Evolutionary conservation across 2,329 filamentous ascomycete species (phyloP), one percentile per base, ranked within the genome.

Genomic region (Plectosphaerella sp.): DNA sequence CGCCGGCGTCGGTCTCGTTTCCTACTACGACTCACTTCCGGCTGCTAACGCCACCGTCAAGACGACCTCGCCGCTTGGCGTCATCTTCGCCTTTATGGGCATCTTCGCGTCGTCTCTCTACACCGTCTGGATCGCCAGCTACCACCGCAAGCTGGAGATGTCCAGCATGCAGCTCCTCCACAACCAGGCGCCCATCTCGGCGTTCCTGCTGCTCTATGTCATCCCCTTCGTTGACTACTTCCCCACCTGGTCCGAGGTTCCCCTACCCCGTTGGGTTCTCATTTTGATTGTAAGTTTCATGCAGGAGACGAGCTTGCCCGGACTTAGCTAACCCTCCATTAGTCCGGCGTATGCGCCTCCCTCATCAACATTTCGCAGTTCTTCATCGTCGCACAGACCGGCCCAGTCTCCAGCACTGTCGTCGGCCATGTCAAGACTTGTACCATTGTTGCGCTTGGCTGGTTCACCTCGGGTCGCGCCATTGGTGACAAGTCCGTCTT

Each of bases 81-180:
- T 87, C 5, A 61, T 84, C 36, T 87, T 87, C 61, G 83, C 85
- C 22, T 79, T 88, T 51, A 61, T 68, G 2, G 84, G 84, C 48
- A 83, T 88, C 11, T 75, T 86, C 49, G 83, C 83, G 15, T 86
- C 82, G 33, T 83, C 83, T 2, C 67, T 88, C 15, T 88, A 88
- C 65, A 88, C 84, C 0, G 80, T 88, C 54, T 87, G 83, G 82
- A 86, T 88, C 61, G 76, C 79, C 49, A 79, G 77, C 61, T 87
- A 84, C 62, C 82, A 87, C 64, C 77, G 80, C 55, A 85, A 81
- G 66, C 74, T 87, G 20, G 75, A 83, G 55, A 82, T 87, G 70
- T 80, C 77, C 57, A 87, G 83, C 67, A 84, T 86, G 78, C 86
- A 88, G 69, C 70, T 89, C 33, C 74, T 89, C 11, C 82, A 82